Evolutionary conservation across 2,329 filamentous ascomycete genomes (phyloP), one percentile per base, ranked within the genome.

Genomic region (Scedosporium apiospermum): DNA sequence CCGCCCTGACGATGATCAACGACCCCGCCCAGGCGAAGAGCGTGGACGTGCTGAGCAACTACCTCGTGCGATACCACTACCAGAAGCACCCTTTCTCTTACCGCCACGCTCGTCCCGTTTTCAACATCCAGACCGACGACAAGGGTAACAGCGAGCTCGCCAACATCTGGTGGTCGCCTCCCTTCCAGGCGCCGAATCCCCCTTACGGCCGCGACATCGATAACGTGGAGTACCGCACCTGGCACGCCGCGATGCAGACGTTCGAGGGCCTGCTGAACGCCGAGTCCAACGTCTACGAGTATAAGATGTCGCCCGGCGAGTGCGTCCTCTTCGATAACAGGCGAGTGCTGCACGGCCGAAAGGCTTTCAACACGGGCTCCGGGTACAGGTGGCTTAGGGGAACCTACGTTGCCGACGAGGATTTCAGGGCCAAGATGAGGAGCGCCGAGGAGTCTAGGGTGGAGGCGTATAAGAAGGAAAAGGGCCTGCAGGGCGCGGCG

Each of bases 281-380:
- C 0, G 75, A 80, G 0, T 71, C 77, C 3, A 83, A 83, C 64
- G 74, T 91, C 61, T 88, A 88, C 69, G 82, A 93, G 77, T 80
- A 88, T 64, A 88, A 88, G 73, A 78, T 97, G 73, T 78, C 85
- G 62, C 86, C 89, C 3, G 95, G 93, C 3, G 90, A 96, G 70
- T 96, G 91, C 71, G 92, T 93, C 12, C 81, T 99, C n/a, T 98
- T 99, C 71, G 88, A 96, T 72, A 98, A 98, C 71, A 77, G 86
- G 64, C 82, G 93, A 18, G 80, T 96, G n/a, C 74, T 96, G 70
- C 95, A 98, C 77, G 93, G 92, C 0, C 80, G 95, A 3, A 82
- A 80, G 16, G 84, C 86, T 34, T 98, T 98, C 73, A 86, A 93
- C 71, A 75, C 79, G 0, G 75, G 75, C 0, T 80, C 81, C 6